These are phyloP conservation scores for Panicum virgatum DNA, from an alignment of 202 grass and related monocot species.

Conservation along the genomic window DNA sequence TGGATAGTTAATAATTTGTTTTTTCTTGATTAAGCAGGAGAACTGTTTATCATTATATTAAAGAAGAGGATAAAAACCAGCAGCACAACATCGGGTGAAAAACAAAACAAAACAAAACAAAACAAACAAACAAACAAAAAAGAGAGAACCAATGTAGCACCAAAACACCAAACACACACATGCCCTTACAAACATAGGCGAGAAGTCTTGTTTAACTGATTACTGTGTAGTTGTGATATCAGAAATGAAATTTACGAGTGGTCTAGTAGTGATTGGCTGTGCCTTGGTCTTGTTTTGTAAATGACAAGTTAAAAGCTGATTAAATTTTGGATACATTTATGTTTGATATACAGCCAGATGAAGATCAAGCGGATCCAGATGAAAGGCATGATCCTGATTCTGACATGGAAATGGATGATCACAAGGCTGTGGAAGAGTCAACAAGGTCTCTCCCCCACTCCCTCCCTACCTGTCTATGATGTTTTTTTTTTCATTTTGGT, in stretches of 20 bases:
- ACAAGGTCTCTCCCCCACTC: constrained; percentile 18
- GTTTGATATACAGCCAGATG: constrained; percentile 64
- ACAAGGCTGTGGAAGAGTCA: constrained; percentile 50
- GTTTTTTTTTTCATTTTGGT: background rate
- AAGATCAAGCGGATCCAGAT: constrained; percentile 75
- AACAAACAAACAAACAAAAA: background rate
- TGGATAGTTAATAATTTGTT: background rate
- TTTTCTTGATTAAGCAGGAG: background rate
- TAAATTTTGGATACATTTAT: constrained; percentile 38
- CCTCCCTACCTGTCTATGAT: background rate
- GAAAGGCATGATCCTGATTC: constrained; percentile 72
- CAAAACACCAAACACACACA: background rate
- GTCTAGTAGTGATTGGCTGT: constrained; percentile 4
- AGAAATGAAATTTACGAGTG: background rate
- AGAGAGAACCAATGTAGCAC: background rate
- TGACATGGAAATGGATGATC: constrained; percentile 71
- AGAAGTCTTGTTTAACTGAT: constrained; percentile 8
- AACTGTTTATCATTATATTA: background rate
- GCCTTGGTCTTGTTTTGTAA: constrained; percentile 18
- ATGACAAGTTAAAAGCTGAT: constrained; percentile 37
- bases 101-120: too few species aligned
- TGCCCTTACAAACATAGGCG: too few species aligned
- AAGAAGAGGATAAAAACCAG: background rate
- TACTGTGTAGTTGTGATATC: background rate
- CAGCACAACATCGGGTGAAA: background rate